Conservation (phyloP, 2,329 filamentous ascomycete species). For the Ophiocordyceps polyrhachis-furcata region DNA sequence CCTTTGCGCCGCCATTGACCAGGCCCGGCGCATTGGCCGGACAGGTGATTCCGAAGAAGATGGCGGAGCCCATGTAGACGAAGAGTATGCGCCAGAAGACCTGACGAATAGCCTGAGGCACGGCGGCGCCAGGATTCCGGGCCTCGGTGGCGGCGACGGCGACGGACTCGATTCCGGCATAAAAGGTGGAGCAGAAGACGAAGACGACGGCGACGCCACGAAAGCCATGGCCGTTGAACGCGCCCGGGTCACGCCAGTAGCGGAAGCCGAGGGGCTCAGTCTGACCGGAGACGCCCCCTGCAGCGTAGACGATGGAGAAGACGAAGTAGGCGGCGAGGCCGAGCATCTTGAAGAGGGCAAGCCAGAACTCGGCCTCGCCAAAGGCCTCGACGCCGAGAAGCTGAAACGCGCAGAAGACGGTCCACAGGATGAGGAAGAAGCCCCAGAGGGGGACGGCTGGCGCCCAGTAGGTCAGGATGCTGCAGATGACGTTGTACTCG, state of each 20-base stretch:
- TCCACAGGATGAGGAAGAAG: constrained; percentile 59
- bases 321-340: constrained; percentile 55
- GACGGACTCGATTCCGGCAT: constrained; percentile 46
- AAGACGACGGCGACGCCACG: constrained; percentile 46
- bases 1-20: constrained; percentile 39
- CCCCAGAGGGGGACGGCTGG: constrained; percentile 42
- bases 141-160: constrained; percentile 46
- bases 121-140: constrained; percentile 34
- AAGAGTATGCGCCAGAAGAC: constrained; percentile 44
- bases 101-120: constrained; percentile 39
- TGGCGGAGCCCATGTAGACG: constrained; percentile 48
- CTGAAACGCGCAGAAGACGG: constrained; percentile 49
- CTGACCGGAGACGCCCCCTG: constrained; percentile 45
- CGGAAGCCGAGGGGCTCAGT: constrained; percentile 42
- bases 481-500: constrained; percentile 52
- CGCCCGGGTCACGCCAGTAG: constrained; percentile 55
- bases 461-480: constrained; percentile 48
- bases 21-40: constrained; percentile 48
- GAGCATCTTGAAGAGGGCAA: constrained; percentile 52
- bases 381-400: constrained; percentile 56
- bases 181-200: constrained; percentile 52
- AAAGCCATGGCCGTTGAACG: constrained; percentile 49
- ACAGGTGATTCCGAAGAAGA: constrained; percentile 60
- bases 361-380: constrained; percentile 66
- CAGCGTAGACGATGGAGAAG: constrained; percentile 53